Evolutionary conservation across 306 rosid genomes (phyloP).

Genomic region (Rosa lucieae): DNA sequence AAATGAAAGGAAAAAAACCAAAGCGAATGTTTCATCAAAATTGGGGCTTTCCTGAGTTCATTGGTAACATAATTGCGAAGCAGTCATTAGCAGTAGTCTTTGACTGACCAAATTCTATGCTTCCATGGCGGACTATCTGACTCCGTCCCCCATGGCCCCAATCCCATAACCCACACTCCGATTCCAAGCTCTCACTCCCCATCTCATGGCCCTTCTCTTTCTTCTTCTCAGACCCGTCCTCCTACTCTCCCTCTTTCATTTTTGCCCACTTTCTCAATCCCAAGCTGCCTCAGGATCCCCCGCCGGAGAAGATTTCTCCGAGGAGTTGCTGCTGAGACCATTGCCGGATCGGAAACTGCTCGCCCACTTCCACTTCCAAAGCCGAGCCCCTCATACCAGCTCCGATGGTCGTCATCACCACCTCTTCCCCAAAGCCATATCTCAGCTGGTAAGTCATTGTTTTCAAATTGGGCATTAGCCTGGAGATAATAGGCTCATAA

Average conservation of each 20-base stretch:
- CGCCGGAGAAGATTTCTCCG: slow-evolving; percentile 66
- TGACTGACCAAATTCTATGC: neutral
- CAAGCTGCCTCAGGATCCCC: slow-evolving; percentile 30
- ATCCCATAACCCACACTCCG: slow-evolving; percentile 4
- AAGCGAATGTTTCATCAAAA: neutral
- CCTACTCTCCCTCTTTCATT: slow-evolving; percentile 28
- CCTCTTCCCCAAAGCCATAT: slow-evolving; percentile 87
- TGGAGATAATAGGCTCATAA: neutral
- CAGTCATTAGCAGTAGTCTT: neutral
- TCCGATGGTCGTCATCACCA: slow-evolving; percentile 74
- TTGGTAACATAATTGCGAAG: no score
- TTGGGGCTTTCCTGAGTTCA: neutral
- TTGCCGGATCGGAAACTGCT: slow-evolving; percentile 90
- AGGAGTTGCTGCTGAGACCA: slow-evolving; percentile 83
- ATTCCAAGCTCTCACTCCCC: neutral
- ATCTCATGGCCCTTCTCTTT: slow-evolving; percentile 32
- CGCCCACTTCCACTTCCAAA: slow-evolving; percentile 76
- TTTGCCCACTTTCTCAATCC: slow-evolving; percentile 21
- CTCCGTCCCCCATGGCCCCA: slow-evolving; percentile 16
- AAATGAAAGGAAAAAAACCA: no score
- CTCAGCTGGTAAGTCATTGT: slow-evolving; percentile 67
- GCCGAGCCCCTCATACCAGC: slow-evolving; percentile 49
- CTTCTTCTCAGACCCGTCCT: slow-evolving; percentile 11
- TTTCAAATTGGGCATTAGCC: neutral
- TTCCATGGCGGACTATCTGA: slow-evolving; percentile 37